phyloP scores from a whole-genome alignment of 257 asterid species.

The Rubia yunnanensis region DNA sequence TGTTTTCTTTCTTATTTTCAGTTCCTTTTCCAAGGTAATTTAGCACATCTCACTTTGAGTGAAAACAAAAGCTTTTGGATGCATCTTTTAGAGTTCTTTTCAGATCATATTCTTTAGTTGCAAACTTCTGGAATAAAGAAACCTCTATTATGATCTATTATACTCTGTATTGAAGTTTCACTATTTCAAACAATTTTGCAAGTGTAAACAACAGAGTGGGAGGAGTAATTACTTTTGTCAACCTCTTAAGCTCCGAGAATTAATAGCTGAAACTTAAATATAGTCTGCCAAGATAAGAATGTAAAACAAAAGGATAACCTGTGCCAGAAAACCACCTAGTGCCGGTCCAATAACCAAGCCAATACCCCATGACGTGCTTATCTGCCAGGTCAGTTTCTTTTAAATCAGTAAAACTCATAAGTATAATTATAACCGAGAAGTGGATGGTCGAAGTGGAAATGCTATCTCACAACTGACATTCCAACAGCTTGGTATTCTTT shows the following conservation, averaged over 20 bases:
- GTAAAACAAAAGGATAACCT: constrained; percentile 28
- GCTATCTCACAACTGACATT: constrained; percentile 58
- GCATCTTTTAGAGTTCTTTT: not conserved
- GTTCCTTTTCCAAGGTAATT: not conserved
- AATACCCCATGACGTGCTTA: constrained; percentile 80
- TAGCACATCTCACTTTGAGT: not conserved
- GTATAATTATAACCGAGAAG: not conserved
- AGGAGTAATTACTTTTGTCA: not conserved
- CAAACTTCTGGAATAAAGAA: not conserved
- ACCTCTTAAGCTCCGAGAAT: not conserved
- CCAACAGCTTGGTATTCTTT: constrained; percentile 62
- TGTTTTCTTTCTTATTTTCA: not conserved
- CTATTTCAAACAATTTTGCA: not conserved
- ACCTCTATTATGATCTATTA: not conserved
- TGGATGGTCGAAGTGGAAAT: not conserved
- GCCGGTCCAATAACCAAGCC: constrained; percentile 88
- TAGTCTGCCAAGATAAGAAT: not conserved
- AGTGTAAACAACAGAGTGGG: not conserved
- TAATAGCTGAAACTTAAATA: not conserved
- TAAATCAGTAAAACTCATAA: not conserved
- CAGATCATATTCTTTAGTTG: not conserved
- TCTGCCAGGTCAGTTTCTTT: constrained; percentile 24
- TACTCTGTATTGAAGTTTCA: not conserved
- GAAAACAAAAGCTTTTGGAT: not conserved
- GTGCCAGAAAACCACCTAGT: constrained; percentile 81